A percentile compares a stretch with the other conserved stretches of the same genome.
phyloP scores from a whole-genome alignment of 164 flowering plant species.

The Chimonanthus praecox region DNA sequence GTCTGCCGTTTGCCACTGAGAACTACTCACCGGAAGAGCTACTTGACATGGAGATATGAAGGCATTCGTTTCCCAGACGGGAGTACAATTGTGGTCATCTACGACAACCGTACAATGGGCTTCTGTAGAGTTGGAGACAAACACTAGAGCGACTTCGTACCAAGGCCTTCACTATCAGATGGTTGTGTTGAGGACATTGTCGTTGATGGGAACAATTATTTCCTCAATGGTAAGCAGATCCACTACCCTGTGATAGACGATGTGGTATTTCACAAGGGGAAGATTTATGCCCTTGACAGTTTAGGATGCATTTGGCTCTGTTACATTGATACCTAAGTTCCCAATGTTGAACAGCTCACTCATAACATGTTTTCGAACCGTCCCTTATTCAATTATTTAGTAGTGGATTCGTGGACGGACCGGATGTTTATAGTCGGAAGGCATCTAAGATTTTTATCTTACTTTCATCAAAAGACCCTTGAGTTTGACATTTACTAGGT shows the following conservation, averaged over 20 bases:
- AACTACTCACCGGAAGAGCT: not conserved
- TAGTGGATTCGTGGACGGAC: constrained; percentile 55
- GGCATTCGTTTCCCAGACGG: constrained; percentile 29
- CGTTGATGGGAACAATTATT: too few relatives aligned
- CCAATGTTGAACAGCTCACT: constrained; percentile 7
- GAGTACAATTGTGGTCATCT: constrained; percentile 47
- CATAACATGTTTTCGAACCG: constrained; percentile 39
- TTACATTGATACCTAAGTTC: not conserved
- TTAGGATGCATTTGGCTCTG: constrained; percentile 28
- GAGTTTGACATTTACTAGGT: constrained; percentile 52
- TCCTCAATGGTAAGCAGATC: constrained; percentile 10
- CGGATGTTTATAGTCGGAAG: constrained; percentile 45
- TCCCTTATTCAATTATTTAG: constrained; percentile 53
- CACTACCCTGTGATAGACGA: constrained; percentile 53
- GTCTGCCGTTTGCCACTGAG: not conserved
- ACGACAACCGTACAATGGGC: constrained; percentile 61
- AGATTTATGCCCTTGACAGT: constrained; percentile 57
- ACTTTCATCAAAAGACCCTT: constrained; percentile 36
- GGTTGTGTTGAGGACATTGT: constrained; percentile 10
- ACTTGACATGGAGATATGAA: not conserved
- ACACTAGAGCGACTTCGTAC: constrained; percentile 32
- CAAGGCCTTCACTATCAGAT: too few relatives aligned
- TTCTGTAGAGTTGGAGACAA: constrained; percentile 41
- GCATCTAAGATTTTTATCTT: constrained; percentile 29
- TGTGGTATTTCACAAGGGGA: constrained; percentile 40